Evolutionary conservation across 768 basidiomycete species (phyloP).

Genomic region (Mrakia gelida): DNA sequence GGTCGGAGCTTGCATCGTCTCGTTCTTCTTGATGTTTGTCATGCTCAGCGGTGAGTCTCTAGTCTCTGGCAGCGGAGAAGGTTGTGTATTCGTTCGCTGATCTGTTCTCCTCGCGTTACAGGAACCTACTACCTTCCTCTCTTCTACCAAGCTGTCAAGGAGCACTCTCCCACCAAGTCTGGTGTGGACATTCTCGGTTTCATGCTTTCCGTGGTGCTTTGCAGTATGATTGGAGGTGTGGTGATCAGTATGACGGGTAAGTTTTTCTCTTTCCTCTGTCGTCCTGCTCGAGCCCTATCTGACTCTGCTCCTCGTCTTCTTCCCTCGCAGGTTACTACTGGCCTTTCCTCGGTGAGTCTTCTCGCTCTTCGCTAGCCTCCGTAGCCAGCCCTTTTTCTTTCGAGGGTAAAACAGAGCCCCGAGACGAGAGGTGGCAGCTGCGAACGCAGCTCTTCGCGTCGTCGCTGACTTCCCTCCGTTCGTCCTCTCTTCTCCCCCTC

Average conservation of each 20-base stretch:
- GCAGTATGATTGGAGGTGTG: slow-evolving; percentile 42
- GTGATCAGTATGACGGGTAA: slow-evolving; percentile 35
- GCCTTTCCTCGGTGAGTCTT: slow-evolving; percentile 40
- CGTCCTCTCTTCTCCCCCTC: not conserved
- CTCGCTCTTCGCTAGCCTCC: no score
- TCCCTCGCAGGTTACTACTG: slow-evolving; percentile 41
- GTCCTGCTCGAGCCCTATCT: no score
- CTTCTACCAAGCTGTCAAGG: slow-evolving; percentile 43
- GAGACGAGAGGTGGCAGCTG: no score
- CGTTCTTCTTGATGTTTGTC: slow-evolving; percentile 37
- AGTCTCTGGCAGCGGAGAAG: no score
- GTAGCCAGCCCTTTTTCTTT: not conserved
- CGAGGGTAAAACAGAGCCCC: not conserved
- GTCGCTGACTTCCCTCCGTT: not conserved
- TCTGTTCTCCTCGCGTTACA: slow-evolving; percentile 22
- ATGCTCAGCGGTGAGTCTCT: slow-evolving; percentile 21
- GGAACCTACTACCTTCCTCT: slow-evolving; percentile 45
- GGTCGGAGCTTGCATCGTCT: slow-evolving; percentile 40
- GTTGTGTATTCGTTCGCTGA: not conserved
- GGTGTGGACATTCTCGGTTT: slow-evolving; percentile 49
- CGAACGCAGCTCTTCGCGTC: no score
- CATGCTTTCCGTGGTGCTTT: slow-evolving; percentile 44
- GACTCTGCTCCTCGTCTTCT: no score
- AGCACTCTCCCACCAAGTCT: slow-evolving; percentile 45
- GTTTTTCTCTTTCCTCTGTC: no score